These are phyloP conservation scores for Globisporangium iwayamae DNA, from an alignment of 352 stramenopile genomes.

Conservation along the genomic window DNA sequence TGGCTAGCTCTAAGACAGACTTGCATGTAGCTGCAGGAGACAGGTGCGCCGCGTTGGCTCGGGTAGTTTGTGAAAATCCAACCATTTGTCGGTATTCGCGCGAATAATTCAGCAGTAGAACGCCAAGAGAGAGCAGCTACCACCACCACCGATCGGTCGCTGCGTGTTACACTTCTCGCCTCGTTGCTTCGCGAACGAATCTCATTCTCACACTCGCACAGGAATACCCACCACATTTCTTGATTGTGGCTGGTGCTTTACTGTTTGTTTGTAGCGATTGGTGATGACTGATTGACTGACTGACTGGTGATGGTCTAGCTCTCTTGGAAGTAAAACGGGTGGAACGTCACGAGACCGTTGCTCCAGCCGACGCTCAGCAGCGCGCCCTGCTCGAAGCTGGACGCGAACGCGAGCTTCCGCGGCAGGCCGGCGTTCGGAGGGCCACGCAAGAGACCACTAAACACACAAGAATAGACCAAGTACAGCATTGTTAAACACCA, in stretches of 20 bases:
- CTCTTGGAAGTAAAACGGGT: constrained; percentile 74
- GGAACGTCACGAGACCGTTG: constrained; percentile 72
- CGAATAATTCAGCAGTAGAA: too few relatives aligned
- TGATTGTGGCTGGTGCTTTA: background rate
- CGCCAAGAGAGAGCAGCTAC: too few relatives aligned
- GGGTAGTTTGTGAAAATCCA: too few relatives aligned
- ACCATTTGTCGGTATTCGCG: too few relatives aligned
- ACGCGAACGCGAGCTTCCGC: constrained; percentile 54
- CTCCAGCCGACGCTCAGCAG: constrained; percentile 74
- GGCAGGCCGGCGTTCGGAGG: constrained; percentile 57
- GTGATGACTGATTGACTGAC: background rate
- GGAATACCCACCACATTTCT: background rate
- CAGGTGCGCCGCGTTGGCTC: too few relatives aligned
- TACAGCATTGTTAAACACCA: background rate
- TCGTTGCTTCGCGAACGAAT: too few relatives aligned
- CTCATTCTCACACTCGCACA: too few relatives aligned
- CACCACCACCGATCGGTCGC: too few relatives aligned
- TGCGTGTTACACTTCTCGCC: too few relatives aligned
- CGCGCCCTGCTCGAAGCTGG: constrained; percentile 63
- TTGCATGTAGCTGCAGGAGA: too few relatives aligned
- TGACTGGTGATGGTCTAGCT: background rate
- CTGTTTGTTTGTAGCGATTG: too few relatives aligned
- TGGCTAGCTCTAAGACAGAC: too few relatives aligned
- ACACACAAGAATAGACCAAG: background rate
- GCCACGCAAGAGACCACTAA: constrained; percentile 50